Evolutionary conservation across 306 rosid species (phyloP).

Genomic region (Ochetophila trinervis): DNA sequence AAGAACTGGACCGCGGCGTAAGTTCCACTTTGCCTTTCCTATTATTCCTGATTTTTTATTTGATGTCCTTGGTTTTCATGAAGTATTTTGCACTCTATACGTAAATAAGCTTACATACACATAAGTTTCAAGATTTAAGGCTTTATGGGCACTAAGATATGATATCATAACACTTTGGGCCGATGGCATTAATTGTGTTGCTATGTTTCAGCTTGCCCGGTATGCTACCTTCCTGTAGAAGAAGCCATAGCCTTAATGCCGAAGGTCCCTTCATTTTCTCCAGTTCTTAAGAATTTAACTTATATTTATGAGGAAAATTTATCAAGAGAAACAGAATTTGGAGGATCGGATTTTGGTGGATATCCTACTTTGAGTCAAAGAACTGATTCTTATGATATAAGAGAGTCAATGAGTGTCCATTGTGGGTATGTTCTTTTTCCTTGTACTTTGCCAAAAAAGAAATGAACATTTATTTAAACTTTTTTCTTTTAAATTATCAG

Average conservation of each 20-base stretch:
- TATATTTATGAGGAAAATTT: constrained; percentile 61
- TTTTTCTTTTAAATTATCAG: constrained; percentile 3
- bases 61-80: too few relatives aligned
- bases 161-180: not conserved
- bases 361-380: constrained; percentile 84
- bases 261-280: constrained; percentile 63
- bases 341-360: constrained; percentile 97
- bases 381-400: constrained; percentile 60
- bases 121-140: not conserved
- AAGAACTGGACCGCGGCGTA: constrained; percentile 89
- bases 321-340: constrained; percentile 68
- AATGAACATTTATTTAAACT: not conserved
- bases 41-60: not conserved
- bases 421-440: constrained; percentile 68
- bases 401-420: constrained; percentile 74
- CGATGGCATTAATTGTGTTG: not conserved
- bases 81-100: not conserved
- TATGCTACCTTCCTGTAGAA: constrained; percentile 90
- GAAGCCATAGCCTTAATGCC: constrained; percentile 87
- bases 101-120: not conserved
- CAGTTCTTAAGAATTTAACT: constrained; percentile 63
- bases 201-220: constrained; percentile 79
- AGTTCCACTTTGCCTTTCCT: constrained; percentile 32
- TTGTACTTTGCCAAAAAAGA: constrained; percentile 7
- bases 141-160: constrained; percentile 2